A percentile compares a stretch with the other conserved stretches of the same genome.
Conservation (phyloP, 169 alveolate genomes). For the Plasmodium ovale region DNA sequence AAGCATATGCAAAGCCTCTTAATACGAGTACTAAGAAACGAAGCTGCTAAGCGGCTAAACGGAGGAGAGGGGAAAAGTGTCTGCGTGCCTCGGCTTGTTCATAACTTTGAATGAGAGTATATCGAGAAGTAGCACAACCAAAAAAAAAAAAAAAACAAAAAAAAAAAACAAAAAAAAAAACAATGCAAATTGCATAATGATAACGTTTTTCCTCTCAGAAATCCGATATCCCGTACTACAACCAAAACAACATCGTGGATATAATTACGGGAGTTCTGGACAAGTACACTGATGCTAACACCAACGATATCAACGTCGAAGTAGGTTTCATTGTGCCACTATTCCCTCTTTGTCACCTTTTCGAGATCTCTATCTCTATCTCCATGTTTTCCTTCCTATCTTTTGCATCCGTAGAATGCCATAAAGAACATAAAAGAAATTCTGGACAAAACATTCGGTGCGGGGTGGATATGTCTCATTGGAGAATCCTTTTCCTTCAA, state of each 20-base stretch:
- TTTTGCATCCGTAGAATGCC: conserved; percentile 46
- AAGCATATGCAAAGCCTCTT: conserved; percentile 76
- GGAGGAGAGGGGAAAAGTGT: neutral
- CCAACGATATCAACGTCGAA: conserved; percentile 69
- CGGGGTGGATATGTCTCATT: conserved; percentile 71
- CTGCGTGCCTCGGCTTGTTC: too few relatives aligned
- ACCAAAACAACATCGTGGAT: conserved; percentile 67
- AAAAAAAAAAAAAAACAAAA: conserved; percentile 10
- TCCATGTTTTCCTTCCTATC: neutral
- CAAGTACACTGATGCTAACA: conserved; percentile 68
- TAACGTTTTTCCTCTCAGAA: conserved; percentile 5
- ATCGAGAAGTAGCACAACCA: too few relatives aligned
- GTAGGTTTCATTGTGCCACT: neutral
- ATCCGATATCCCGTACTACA: conserved; percentile 66
- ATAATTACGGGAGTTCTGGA: conserved; percentile 72
- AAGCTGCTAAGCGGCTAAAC: too few relatives aligned
- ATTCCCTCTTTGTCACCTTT: too few relatives aligned
- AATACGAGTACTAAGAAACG: conserved; percentile 49
- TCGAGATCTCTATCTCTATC: too few relatives aligned
- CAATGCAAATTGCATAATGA: neutral
- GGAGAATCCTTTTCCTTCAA: conserved; percentile 77
- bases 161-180: conserved; percentile 2
- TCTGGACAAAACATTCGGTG: conserved; percentile 71
- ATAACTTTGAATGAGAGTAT: too few relatives aligned
- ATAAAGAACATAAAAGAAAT: conserved; percentile 74